Percentiles rank a stretch among this genome's conserved stretches.
Evolutionary conservation across 2,329 filamentous ascomycete species (phyloP).

Genomic region (Cryphonectria naterciae): DNA sequence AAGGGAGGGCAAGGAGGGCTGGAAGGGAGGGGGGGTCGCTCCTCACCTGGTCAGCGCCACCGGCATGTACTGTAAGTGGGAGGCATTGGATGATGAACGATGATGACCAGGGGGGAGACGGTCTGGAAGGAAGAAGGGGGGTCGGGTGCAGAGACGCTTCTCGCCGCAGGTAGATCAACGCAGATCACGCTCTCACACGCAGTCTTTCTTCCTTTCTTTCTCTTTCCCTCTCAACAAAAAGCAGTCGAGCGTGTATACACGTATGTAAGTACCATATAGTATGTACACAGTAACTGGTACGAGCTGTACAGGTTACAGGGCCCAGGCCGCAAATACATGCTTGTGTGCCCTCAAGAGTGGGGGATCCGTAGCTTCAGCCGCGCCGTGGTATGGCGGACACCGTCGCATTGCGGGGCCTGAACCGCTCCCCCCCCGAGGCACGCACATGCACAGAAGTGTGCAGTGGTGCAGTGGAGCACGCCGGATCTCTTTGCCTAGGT

Average conservation of each 20-base stretch:
- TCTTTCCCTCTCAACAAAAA: neutral
- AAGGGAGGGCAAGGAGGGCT: neutral
- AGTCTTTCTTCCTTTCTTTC: neutral
- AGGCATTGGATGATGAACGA: neutral
- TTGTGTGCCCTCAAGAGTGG: neutral
- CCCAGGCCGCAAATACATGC: neutral
- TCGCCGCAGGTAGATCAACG: neutral
- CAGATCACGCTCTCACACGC: neutral
- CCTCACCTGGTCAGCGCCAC: conserved; percentile 1
- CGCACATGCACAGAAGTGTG: conserved; percentile 3
- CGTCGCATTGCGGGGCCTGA: neutral
- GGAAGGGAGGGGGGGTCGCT: neutral
- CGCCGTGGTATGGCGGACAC: neutral
- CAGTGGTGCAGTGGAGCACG: neutral
- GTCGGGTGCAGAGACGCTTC: neutral
- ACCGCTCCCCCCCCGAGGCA: neutral
- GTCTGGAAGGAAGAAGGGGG: neutral
- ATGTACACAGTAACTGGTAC: neutral
- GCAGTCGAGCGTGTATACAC: neutral
- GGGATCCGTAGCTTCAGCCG: conserved; percentile 8
- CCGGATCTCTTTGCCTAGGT: neutral
- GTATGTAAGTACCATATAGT: neutral
- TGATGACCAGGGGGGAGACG: neutral
- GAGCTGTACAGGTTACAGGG: neutral
- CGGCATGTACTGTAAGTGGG: neutral